Base-by-base conservation (phyloP, 495 filamentous ascomycete genomes). In the Penicillium goetzii region DNA sequence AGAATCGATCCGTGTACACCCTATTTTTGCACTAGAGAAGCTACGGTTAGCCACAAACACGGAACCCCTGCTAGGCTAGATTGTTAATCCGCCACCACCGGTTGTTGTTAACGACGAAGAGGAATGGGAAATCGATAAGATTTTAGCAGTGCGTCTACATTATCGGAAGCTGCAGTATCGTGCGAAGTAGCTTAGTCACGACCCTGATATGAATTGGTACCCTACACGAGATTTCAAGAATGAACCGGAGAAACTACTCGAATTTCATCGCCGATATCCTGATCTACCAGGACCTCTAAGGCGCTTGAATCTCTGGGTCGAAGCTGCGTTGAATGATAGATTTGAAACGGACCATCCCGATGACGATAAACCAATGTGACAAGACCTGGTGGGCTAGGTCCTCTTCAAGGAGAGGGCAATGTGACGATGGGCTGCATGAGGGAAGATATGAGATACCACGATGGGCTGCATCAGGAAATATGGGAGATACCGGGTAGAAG, bases 11-110 rank as follows among this genome's bases (percentile, higher is more conserved):
- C 2, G 14, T 15, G 60, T 69, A 15, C 23, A 69, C 36, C 66
- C n/a, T n/a, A 51, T 68, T 3, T 62, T 68, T 9, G 21, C 49
- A n/a, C 54, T 19, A 21, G 54, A 65, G 9, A 68, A 68, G 17
- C 51, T 68, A 7, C 38, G 55, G 0, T 10, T 19, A 0, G 62
- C 59, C 0, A 8, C 50, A 1, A 36, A n/a, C 1, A 30, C 32
- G 0, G 43, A 56, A 34, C 58, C 66, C 0, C 26, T 68, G 0
- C 2, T 1, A 0, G 54, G 59, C 1, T 34, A 65, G 33, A 10
- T 38, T 3, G 1, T 15, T 1, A 49, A 65, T n/a, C 41, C 41
- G 0, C 33, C 33, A 3, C 58, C 45, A 12, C 62, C 36, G 15
- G 30, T 59, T 1, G 17, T 45, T 1, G 47, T 68, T 5, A 30